Percentiles rank a stretch among this genome's conserved stretches.
Evolutionary conservation across 2,329 filamentous ascomycete genomes (phyloP).

Genomic region (Fusarium sp.): DNA sequence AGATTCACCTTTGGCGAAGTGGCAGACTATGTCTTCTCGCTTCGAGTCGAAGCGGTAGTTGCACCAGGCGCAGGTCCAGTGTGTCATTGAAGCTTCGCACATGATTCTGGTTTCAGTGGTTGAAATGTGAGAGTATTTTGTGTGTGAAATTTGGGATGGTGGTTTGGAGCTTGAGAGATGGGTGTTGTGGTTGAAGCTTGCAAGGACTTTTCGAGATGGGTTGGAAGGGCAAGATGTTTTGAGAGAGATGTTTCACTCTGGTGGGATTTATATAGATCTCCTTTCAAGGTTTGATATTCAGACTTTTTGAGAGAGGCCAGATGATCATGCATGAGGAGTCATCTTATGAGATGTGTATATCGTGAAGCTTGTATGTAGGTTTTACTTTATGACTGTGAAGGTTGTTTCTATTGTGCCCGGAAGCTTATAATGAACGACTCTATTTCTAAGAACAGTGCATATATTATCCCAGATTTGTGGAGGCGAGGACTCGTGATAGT

Average conservation of each 20-base stretch:
- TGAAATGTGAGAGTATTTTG: too few species aligned
- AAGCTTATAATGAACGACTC: neutral
- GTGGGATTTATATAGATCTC: neutral
- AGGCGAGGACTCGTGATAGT: too few species aligned
- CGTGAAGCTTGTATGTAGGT: neutral
- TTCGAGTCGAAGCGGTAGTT: neutral
- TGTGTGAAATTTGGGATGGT: too few species aligned
- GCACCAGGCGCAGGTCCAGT: constrained; percentile 6
- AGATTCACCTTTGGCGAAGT: neutral
- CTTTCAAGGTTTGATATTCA: neutral
- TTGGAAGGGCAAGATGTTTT: neutral
- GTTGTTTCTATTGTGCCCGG: neutral
- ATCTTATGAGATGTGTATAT: neutral
- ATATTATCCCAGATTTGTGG: too few species aligned
- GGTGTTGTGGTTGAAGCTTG: too few species aligned
- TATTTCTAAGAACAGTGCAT: too few species aligned
- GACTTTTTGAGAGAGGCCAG: neutral
- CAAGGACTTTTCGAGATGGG: neutral
- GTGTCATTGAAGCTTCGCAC: neutral
- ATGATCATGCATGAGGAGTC: neutral
- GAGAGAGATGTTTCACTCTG: neutral
- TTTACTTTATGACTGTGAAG: neutral
- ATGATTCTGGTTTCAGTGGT: neutral
- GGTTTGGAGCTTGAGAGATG: neutral
- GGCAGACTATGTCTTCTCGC: neutral